A percentile compares a stretch with the other conserved stretches of the same genome.
Evolutionary conservation across 2,329 filamentous ascomycete genomes (phyloP).

Genomic region (Fusarium oxysporum): DNA sequence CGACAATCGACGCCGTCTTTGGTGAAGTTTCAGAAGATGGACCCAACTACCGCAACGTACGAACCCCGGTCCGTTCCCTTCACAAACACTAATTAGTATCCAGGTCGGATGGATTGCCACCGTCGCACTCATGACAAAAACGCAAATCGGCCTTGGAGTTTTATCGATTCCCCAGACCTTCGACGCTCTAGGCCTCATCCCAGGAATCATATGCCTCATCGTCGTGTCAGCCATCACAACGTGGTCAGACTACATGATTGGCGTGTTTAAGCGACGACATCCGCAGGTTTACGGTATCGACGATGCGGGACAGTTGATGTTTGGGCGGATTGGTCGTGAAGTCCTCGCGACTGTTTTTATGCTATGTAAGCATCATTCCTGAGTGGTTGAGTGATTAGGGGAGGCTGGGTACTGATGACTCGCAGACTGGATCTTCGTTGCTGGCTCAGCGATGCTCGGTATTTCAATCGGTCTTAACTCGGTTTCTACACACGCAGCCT

Average conservation of each 20-base stretch:
- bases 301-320: conserved; percentile 62
- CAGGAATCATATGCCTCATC: conserved; percentile 58
- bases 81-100: background rate
- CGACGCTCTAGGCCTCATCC: conserved; percentile 59
- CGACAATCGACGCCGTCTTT: conserved; percentile 19
- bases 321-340: conserved; percentile 59
- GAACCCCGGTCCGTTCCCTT: background rate
- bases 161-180: conserved; percentile 61
- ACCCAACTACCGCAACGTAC: conserved; percentile 23
- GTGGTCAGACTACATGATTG: conserved; percentile 54
- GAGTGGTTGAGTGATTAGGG: accelerated
- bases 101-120: conserved; percentile 58
- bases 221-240: conserved; percentile 53
- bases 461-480: conserved; percentile 56
- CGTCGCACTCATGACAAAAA: conserved; percentile 59
- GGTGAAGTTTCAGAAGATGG: conserved; percentile 18
- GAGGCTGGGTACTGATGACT: background rate
- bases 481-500: conserved; percentile 53
- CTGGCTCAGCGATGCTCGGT: conserved; percentile 44
- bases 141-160: conserved; percentile 59
- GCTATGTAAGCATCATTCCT: conserved; percentile 46
- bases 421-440: conserved; percentile 31
- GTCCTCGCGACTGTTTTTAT: conserved; percentile 52
- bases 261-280: conserved; percentile 63
- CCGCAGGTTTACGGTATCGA: conserved; percentile 65